Percentiles rank a stretch among this genome's conserved stretches.
phyloP scores from a whole-genome alignment of 257 asterid species.

The Salvia miltiorrhiza region DNA sequence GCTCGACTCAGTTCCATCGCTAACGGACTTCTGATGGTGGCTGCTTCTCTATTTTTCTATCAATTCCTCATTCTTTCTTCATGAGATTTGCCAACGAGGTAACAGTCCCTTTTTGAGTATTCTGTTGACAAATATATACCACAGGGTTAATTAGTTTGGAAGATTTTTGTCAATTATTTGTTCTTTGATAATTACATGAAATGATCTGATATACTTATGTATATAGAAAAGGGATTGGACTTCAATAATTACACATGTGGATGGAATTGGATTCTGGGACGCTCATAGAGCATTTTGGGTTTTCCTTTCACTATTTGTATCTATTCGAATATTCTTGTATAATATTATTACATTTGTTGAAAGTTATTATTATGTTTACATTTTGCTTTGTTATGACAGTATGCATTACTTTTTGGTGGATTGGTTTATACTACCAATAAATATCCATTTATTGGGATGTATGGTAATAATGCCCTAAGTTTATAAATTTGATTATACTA shows the following conservation, averaged over 20 bases:
- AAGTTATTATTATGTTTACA: background rate
- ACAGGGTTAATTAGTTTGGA: conserved; percentile 16
- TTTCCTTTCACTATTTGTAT: background rate
- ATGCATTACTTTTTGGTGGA: no score
- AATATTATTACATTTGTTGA: background rate
- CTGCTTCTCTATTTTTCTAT: conserved; percentile 35
- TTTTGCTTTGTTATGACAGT: no score
- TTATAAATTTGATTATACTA: no score
- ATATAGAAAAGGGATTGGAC: conserved; percentile 2
- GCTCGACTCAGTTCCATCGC: conserved; percentile 29
- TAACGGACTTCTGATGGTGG: conserved; percentile 27
- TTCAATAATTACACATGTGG: background rate
- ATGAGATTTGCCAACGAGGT: conserved; percentile 14
- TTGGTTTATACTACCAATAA: no score
- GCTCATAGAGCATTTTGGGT: conserved; percentile 10
- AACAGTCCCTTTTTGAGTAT: background rate
- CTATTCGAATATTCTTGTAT: background rate
- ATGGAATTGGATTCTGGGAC: background rate
- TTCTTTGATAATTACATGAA: background rate
- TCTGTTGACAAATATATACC: conserved; percentile 4
- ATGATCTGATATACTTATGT: background rate
- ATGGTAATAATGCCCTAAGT: no score
- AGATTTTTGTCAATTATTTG: background rate
- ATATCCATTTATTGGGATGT: no score
- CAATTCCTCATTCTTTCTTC: conserved; percentile 48